These are phyloP conservation scores for Neobulgaria alba DNA, from an alignment of 2,329 filamentous ascomycete species.

Conservation along the genomic window DNA sequence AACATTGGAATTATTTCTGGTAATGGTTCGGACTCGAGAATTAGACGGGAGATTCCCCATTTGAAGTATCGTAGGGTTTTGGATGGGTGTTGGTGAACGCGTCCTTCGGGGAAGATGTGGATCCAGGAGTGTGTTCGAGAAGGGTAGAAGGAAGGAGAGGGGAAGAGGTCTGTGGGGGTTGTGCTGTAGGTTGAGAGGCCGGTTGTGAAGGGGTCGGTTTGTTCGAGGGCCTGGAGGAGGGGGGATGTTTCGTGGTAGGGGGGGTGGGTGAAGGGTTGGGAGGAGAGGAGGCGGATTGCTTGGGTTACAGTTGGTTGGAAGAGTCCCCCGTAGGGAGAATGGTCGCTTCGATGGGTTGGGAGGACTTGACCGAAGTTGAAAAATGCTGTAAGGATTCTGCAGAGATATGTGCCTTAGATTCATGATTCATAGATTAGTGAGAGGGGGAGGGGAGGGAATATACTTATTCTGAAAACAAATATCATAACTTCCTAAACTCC, in stretches of 20 bases:
- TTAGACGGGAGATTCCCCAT: constrained; percentile 87
- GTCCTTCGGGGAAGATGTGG: constrained; percentile 93
- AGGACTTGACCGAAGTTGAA: constrained; percentile 86
- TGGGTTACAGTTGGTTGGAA: constrained; percentile 86
- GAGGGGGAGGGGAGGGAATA: constrained; percentile 11
- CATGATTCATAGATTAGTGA: too few species aligned
- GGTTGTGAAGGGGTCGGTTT: constrained; percentile 43
- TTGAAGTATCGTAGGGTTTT: constrained; percentile 92
- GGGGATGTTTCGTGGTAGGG: constrained; percentile 7
- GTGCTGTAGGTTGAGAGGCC: constrained; percentile 50
- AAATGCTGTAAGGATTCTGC: constrained; percentile 62
- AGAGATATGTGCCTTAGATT: too few species aligned
- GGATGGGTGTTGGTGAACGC: constrained; percentile 77
- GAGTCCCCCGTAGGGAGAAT: constrained; percentile 69
- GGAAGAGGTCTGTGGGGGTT: constrained; percentile 55
- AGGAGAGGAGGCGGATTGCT: constrained; percentile 74
- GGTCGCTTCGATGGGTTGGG: constrained; percentile 72
- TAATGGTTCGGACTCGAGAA: constrained; percentile 79
- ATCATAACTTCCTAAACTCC: constrained; percentile 87
- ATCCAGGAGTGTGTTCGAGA: constrained; percentile 73
- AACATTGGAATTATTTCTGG: constrained; percentile 92
- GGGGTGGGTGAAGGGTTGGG: constrained; percentile 37
- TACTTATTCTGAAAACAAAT: constrained; percentile 89
- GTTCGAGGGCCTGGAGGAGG: constrained; percentile 2
- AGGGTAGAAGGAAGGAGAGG: constrained; percentile 63